Conservation (phyloP, 331 rosid species). For the Cucumis variabilis region DNA sequence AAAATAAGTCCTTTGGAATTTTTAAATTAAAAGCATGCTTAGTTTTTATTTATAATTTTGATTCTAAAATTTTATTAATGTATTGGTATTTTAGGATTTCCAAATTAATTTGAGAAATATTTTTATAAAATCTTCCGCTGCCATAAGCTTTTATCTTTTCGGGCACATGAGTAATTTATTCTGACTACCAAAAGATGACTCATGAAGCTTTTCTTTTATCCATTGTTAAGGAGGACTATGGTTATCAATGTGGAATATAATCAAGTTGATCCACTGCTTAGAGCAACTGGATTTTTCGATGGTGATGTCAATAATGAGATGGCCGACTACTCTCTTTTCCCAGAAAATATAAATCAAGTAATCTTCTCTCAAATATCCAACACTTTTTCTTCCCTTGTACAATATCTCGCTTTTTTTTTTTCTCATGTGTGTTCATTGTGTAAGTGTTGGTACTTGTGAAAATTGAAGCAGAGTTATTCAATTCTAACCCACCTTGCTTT, state of each 20-base stretch:
- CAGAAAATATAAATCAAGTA: conserved; percentile 98
- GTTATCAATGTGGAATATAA: conserved; percentile 98
- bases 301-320: conserved; percentile 89
- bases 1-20: too few relatives aligned
- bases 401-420: neutral
- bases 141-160: too few relatives aligned
- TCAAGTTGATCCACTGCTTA: conserved; percentile 96
- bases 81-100: too few relatives aligned
- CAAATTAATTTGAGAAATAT: too few relatives aligned
- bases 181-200: neutral
- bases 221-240: conserved; percentile 80
- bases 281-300: conserved; percentile 89
- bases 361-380: conserved; percentile 41
- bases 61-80: too few relatives aligned
- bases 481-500: too few relatives aligned
- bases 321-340: conserved; percentile 96
- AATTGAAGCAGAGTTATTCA: neutral
- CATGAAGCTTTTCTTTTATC: neutral
- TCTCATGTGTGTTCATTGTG: neutral
- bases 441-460: conserved; percentile 5
- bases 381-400: neutral
- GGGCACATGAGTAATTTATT: neutral
- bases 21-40: too few relatives aligned
- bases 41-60: too few relatives aligned
- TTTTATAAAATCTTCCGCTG: too few relatives aligned